These are phyloP conservation scores for Papilionanthe hybrid DNA, from an alignment of 116 monocot species.

Conservation along the genomic window DNA sequence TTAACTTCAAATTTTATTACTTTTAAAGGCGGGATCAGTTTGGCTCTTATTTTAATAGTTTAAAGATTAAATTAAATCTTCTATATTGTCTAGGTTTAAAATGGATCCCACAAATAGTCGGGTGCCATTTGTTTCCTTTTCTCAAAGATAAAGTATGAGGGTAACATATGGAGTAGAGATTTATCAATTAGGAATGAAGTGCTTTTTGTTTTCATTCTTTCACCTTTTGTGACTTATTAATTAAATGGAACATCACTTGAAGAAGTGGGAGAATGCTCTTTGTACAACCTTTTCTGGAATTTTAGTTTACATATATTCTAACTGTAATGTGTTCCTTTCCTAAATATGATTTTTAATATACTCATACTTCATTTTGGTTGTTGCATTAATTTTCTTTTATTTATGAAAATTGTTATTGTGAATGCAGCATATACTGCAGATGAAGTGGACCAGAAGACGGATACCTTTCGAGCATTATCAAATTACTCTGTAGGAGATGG, in stretches of 20 bases:
- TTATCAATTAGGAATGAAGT: background rate
- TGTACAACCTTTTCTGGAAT: background rate
- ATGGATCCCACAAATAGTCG: no score
- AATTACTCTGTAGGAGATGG: conserved; percentile 29
- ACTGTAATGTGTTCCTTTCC: background rate
- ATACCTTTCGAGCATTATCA: conserved; percentile 23
- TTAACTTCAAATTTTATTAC: no score
- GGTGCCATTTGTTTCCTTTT: no score
- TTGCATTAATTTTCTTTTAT: background rate
- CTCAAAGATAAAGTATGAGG: background rate
- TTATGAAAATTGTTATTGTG: background rate
- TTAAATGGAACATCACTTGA: background rate
- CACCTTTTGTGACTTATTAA: background rate
- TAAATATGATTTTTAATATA: background rate
- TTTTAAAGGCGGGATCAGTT: no score
- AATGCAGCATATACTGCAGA: conserved; percentile 40
- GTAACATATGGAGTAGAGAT: background rate
- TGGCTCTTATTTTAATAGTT: no score
- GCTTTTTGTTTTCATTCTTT: background rate
- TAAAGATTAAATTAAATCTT: no score
- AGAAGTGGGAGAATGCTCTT: background rate
- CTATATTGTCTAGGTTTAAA: no score
- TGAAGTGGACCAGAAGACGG: conserved; percentile 49
- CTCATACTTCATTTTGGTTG: background rate
- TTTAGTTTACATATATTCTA: background rate